Conservation (phyloP, 768 basidiomycete genomes). For the Auricularia auricula-judae region DNA sequence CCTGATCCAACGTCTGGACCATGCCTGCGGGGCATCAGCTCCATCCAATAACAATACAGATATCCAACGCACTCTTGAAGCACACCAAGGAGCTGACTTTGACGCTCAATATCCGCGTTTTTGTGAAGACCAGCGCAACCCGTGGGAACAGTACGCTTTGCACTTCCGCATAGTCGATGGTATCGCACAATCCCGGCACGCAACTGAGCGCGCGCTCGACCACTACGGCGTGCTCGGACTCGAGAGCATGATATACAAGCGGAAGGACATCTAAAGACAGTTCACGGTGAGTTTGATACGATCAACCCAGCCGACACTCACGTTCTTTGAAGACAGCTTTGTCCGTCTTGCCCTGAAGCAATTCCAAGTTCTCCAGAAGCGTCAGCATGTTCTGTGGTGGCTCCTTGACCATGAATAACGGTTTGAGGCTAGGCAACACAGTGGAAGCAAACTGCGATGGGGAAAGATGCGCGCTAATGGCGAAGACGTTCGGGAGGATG, state of each 20-base stretch:
- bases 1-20: conserved; percentile 82
- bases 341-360: conserved; percentile 84
- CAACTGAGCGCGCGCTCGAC: conserved; percentile 81
- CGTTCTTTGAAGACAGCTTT: conserved; percentile 81
- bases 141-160: conserved; percentile 83
- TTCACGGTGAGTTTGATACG: too few species aligned
- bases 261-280: conserved; percentile 73
- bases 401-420: conserved; percentile 82
- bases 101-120: conserved; percentile 79
- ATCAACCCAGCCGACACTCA: conserved; percentile 17
- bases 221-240: conserved; percentile 86
- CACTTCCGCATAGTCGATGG: conserved; percentile 90
- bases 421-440: conserved; percentile 82
- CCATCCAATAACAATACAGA: neutral
- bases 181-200: conserved; percentile 84
- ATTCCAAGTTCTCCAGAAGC: conserved; percentile 74
- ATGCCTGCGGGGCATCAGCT: conserved; percentile 28
- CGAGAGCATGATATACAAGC: conserved; percentile 89
- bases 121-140: conserved; percentile 90
- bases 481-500: conserved; percentile 91
- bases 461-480: conserved; percentile 59
- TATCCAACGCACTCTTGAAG: conserved; percentile 28
- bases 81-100: conserved; percentile 84
- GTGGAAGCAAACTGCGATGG: conserved; percentile 67
- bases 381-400: conserved; percentile 97